Conservation (phyloP, 768 basidiomycete genomes). For the Termitomyces bulborhizus region DNA sequence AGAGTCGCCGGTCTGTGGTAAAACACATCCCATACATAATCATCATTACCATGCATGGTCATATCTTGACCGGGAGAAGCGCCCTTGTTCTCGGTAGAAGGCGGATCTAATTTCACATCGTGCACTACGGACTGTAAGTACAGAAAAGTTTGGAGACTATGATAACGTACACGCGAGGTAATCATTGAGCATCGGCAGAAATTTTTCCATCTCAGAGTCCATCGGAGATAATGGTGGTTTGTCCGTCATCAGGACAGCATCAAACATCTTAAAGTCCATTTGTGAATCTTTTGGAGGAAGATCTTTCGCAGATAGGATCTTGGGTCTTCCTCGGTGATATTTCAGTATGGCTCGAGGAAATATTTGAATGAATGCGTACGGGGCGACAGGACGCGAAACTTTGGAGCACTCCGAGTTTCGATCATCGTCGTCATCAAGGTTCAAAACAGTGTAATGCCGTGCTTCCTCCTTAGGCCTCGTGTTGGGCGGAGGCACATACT, state of each 20-base stretch:
- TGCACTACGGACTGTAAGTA: constrained; percentile 19
- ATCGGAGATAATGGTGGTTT: constrained; percentile 20
- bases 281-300: constrained; percentile 21
- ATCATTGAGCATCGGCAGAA: constrained; percentile 70
- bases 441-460: constrained; percentile 49
- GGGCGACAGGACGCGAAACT: constrained; percentile 25
- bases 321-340: constrained; percentile 35
- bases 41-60: constrained; percentile 25
- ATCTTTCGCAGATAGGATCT: constrained; percentile 49
- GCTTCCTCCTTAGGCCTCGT: constrained; percentile 27
- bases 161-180: constrained; percentile 53
- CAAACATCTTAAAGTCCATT: constrained; percentile 61
- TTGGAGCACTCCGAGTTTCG: constrained; percentile 19
- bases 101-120: constrained; percentile 18
- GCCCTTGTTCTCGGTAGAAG: constrained; percentile 2
- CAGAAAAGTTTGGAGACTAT: not conserved
- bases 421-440: constrained; percentile 20
- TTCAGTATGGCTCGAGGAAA: not conserved
- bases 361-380: constrained; percentile 23
- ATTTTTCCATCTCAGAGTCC: constrained; percentile 69
- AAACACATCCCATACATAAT: constrained; percentile 84
- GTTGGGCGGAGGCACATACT: constrained; percentile 13
- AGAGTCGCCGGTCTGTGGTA: constrained; percentile 61
- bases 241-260: constrained; percentile 50
- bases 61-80: not conserved